Evolutionary conservation across 495 filamentous ascomycete genomes (phyloP).

Genomic region (Penicillium waksmanii): DNA sequence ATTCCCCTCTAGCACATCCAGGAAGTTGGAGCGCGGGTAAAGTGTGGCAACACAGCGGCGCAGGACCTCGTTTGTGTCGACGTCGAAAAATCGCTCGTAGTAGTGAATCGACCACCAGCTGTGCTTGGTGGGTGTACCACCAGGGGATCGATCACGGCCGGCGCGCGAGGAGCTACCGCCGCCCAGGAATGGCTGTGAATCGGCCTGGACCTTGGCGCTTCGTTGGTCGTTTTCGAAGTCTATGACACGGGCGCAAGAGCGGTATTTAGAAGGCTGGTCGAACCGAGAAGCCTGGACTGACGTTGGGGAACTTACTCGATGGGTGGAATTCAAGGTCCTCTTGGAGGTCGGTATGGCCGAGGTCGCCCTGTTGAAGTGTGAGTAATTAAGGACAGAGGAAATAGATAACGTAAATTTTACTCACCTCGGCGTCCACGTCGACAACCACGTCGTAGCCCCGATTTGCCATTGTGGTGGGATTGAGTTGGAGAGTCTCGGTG

Average conservation of each 20-base stretch:
- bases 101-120: constrained; percentile 91
- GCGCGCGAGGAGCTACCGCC: constrained; percentile 52
- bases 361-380: constrained; percentile 71
- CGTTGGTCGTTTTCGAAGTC: constrained; percentile 59
- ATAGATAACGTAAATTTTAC: not conserved
- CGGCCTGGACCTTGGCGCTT: constrained; percentile 59
- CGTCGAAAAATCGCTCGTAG: constrained; percentile 97
- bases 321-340: constrained; percentile 99
- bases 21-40: constrained; percentile 89
- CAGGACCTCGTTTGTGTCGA: constrained; percentile 87
- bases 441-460: constrained; percentile 96
- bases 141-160: constrained; percentile 47
- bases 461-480: constrained; percentile 66
- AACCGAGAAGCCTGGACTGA: not conserved
- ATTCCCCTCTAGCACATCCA: constrained; percentile 96
- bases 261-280: constrained; percentile 3
- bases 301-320: constrained; percentile 60
- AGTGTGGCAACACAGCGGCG: constrained; percentile 80
- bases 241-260: constrained; percentile 22
- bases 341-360: constrained; percentile 96
- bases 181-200: constrained; percentile 65
- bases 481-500: constrained; percentile 18
- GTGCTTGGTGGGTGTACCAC: constrained; percentile 67
- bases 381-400: constrained; percentile 12
- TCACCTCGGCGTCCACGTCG: constrained; percentile 89